A percentile compares a stretch with the other conserved stretches of the same genome.
Evolutionary conservation across 2,329 filamentous ascomycete genomes (phyloP).

Genomic region (Ciborinia camelliae): DNA sequence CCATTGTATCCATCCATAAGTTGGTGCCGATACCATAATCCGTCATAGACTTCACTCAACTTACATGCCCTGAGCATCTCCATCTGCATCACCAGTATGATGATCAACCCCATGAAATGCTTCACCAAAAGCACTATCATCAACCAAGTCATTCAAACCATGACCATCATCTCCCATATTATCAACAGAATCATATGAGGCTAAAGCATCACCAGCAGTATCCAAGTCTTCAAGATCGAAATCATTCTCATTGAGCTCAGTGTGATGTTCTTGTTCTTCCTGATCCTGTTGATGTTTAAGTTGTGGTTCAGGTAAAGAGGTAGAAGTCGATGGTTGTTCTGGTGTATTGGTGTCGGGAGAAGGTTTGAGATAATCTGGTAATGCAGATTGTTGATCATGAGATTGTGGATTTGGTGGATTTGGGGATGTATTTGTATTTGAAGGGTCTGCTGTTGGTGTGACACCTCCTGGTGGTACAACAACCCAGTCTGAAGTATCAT

Average conservation of each 20-base stretch:
- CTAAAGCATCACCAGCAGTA: conserved; percentile 68
- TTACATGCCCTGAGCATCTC: conserved; percentile 23
- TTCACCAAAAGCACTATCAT: conserved; percentile 79
- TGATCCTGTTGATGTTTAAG: neutral
- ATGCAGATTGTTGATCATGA: neutral
- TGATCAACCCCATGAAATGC: conserved; percentile 65
- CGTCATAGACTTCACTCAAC: neutral
- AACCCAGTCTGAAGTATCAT: conserved; percentile 67
- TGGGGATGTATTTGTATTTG: conserved; percentile 14
- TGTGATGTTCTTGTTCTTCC: conserved; percentile 28
- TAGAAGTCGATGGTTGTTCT: conserved; percentile 6
- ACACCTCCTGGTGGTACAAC: conserved; percentile 64
- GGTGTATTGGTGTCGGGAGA: conserved; percentile 12
- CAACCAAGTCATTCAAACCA: conserved; percentile 59
- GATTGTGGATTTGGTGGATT: neutral
- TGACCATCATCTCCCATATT: conserved; percentile 45
- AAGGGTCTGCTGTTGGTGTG: conserved; percentile 35
- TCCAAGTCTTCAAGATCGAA: conserved; percentile 65
- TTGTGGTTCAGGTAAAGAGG: conserved; percentile 15
- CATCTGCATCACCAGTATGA: conserved; percentile 25
- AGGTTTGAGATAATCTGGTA: conserved; percentile 4
- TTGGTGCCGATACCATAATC: neutral
- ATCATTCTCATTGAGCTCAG: conserved; percentile 49
- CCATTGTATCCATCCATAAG: neutral
- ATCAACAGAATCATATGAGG: conserved; percentile 58